A percentile compares a stretch with the other conserved stretches of the same genome.
These are phyloP conservation scores for Fusarium phyllophilum DNA, from an alignment of 2,329 filamentous ascomycete genomes.

Conservation along the genomic window DNA sequence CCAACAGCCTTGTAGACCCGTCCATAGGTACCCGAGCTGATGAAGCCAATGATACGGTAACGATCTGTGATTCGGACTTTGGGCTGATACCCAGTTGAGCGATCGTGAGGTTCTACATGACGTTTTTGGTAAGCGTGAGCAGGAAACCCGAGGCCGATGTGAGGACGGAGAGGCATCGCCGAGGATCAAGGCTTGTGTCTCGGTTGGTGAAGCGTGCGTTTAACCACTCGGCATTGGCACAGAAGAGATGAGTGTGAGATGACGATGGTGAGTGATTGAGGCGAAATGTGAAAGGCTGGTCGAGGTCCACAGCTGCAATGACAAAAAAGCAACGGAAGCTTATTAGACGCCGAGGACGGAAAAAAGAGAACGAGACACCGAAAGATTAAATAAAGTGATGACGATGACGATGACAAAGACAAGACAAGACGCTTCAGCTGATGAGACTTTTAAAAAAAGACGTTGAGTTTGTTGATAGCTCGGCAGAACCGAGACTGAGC, in stretches of 20 bases:
- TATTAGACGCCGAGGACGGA: neutral
- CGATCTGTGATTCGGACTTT: slow-evolving; percentile 92
- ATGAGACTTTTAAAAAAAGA: neutral
- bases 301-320: slow-evolving; percentile 4
- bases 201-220: neutral
- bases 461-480: slow-evolving; percentile 7
- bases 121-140: slow-evolving; percentile 48
- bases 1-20: slow-evolving; percentile 95
- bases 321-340: neutral
- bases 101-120: slow-evolving; percentile 62
- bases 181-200: neutral
- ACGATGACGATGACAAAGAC: no score
- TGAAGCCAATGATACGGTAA: slow-evolving; percentile 98
- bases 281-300: neutral
- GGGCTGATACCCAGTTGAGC: slow-evolving; percentile 68
- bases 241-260: neutral
- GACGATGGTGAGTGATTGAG: slow-evolving; percentile 2
- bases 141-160: slow-evolving; percentile 43
- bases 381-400: slow-evolving; percentile 6
- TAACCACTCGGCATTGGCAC: slow-evolving; percentile 40
- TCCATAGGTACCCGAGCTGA: slow-evolving; percentile 97
- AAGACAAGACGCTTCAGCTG: slow-evolving; percentile 6
- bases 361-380: neutral
- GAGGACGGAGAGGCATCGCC: slow-evolving; percentile 51
- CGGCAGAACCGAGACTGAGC: neutral